A percentile compares a stretch with the other conserved stretches of the same genome.
Conservation (phyloP, 177 flowering plant species). For the Tripterygium wilfordii region DNA sequence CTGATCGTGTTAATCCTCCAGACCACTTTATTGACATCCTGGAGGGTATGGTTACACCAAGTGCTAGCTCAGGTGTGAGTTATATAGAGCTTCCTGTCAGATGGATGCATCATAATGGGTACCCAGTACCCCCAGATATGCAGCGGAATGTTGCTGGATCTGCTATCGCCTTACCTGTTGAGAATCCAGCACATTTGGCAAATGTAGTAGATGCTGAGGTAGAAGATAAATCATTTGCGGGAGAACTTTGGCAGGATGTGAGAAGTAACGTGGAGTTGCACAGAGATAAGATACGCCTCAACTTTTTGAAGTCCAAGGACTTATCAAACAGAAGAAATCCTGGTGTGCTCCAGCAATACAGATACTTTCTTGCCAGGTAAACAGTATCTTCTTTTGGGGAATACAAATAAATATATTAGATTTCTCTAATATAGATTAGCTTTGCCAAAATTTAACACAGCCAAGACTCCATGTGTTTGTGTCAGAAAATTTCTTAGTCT, state of each 20-base stretch:
- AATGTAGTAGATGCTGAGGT: slow-evolving; percentile 6
- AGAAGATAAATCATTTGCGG: slow-evolving; percentile 54
- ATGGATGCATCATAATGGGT: slow-evolving; percentile 87
- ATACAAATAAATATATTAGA: too few relatives aligned
- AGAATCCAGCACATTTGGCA: slow-evolving; percentile 11
- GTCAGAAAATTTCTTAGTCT: too few relatives aligned
- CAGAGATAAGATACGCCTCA: slow-evolving; percentile 48
- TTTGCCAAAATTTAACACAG: too few relatives aligned
- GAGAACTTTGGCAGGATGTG: slow-evolving; percentile 72
- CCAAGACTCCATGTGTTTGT: too few relatives aligned
- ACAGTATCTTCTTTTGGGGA: not conserved
- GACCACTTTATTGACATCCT: slow-evolving; percentile 79
- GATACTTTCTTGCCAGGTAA: slow-evolving; percentile 78
- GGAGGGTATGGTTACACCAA: slow-evolving; percentile 63
- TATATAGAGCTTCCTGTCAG: slow-evolving; percentile 67
- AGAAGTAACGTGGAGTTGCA: slow-evolving; percentile 46
- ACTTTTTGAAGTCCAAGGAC: slow-evolving; percentile 53
- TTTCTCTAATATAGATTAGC: too few relatives aligned
- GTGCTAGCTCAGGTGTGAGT: slow-evolving; percentile 27
- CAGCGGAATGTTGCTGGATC: slow-evolving; percentile 26
- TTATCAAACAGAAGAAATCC: slow-evolving; percentile 65
- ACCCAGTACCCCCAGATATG: slow-evolving; percentile 69
- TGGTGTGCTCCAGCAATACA: slow-evolving; percentile 47
- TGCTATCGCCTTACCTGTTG: slow-evolving; percentile 15
- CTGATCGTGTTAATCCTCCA: slow-evolving; percentile 89